phyloP scores from a whole-genome alignment of 345 rosid species.

The Populus deltoides region DNA sequence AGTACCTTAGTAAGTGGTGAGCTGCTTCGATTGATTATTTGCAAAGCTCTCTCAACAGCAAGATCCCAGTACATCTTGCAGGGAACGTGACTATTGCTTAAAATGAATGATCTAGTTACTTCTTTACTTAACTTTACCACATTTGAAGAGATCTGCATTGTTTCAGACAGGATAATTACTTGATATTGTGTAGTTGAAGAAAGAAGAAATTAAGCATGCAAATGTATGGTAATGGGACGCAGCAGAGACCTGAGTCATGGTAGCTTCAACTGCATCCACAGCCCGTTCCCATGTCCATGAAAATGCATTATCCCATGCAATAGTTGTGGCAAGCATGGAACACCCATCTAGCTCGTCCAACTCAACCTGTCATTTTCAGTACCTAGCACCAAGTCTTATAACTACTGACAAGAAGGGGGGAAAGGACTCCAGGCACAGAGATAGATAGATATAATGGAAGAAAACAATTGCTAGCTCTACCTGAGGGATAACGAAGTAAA shows the following conservation, averaged over 20 bases:
- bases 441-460: not conserved
- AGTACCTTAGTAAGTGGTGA: slow-evolving; percentile 64
- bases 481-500: slow-evolving; percentile 84
- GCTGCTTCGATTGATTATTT: slow-evolving; percentile 47
- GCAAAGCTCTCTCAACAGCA: slow-evolving; percentile 61
- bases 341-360: slow-evolving; percentile 66
- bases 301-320: slow-evolving; percentile 75
- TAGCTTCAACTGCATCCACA: slow-evolving; percentile 41
- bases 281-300: slow-evolving; percentile 62
- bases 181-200: not conserved
- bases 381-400: slow-evolving; percentile 38
- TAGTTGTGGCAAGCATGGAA: slow-evolving; percentile 69
- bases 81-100: slow-evolving; percentile 64
- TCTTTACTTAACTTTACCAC: slow-evolving; percentile 42
- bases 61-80: slow-evolving; percentile 52
- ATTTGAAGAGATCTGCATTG: slow-evolving; percentile 52
- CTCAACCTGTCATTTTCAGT: slow-evolving; percentile 67
- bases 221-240: not conserved
- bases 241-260: slow-evolving; percentile 49
- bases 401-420: slow-evolving; percentile 18
- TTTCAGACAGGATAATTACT: not conserved
- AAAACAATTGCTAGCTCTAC: slow-evolving; percentile 29
- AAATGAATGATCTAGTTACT: slow-evolving; percentile 43
- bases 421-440: too few species aligned
- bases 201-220: not conserved